Conservation (phyloP, 2,329 filamentous ascomycete genomes). For the Davidsoniella australis region DNA sequence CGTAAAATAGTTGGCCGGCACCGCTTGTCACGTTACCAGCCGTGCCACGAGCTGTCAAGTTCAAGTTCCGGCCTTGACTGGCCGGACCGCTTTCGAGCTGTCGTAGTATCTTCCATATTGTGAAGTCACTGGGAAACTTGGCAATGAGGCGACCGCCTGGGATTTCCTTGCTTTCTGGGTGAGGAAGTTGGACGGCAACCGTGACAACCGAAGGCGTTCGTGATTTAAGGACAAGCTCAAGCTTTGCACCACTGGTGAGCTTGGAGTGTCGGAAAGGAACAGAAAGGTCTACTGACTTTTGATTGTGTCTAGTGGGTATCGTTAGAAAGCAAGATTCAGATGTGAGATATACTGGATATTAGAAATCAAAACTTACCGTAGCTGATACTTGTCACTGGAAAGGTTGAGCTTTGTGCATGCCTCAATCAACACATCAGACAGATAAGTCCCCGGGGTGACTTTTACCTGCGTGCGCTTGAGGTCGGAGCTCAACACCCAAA, state of each 20-base stretch:
- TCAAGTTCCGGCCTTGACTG: conserved; percentile 44
- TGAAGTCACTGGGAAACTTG: conserved; percentile 76
- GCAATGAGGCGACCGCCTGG: conserved; percentile 55
- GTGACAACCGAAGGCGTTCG: conserved; percentile 73
- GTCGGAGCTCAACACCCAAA: conserved; percentile 71
- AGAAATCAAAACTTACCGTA: conserved; percentile 43
- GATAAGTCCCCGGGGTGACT: conserved; percentile 61
- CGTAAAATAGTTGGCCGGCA: conserved; percentile 70
- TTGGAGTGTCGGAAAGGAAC: conserved; percentile 70
- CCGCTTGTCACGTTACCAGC: conserved; percentile 39
- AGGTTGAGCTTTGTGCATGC: conserved; percentile 71
- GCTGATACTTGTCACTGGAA: conserved; percentile 52
- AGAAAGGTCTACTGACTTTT: conserved; percentile 73
- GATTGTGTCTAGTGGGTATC: conserved; percentile 44
- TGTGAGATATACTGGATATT: neutral
- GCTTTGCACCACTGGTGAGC: conserved; percentile 68
- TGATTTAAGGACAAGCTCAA: conserved; percentile 78
- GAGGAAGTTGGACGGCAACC: conserved; percentile 72
- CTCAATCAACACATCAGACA: conserved; percentile 74
- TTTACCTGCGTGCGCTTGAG: conserved; percentile 66
- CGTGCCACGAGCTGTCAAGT: conserved; percentile 71
- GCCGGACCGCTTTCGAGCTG: conserved; percentile 69
- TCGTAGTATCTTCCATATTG: conserved; percentile 75
- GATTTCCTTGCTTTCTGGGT: conserved; percentile 45
- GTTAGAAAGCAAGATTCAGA: neutral